Percentiles rank a stretch among this genome's conserved stretches.
These are phyloP conservation scores for Sclerotiophoma versabilis DNA, from an alignment of 2,329 filamentous ascomycete species.

Conservation along the genomic window DNA sequence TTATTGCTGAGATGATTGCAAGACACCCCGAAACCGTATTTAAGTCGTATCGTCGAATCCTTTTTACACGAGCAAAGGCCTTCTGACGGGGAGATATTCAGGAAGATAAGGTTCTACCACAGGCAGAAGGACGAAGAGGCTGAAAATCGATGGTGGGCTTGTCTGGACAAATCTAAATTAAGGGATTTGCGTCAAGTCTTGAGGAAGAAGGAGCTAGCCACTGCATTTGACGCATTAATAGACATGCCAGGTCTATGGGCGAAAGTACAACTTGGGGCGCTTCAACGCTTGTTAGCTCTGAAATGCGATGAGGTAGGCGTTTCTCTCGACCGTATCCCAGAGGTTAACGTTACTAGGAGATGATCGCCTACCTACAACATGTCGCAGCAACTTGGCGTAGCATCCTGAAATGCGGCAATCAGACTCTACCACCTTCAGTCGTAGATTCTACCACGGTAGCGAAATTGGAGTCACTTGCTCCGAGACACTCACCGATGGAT, in stretches of 20 bases:
- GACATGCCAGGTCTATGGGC: slow-evolving; percentile 30
- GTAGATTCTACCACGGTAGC: slow-evolving; percentile 16
- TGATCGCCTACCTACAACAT: slow-evolving; percentile 24
- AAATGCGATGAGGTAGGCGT: slow-evolving; percentile 28
- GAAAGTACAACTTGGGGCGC: slow-evolving; percentile 26
- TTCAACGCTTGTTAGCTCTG: slow-evolving; percentile 27
- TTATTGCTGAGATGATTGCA: no score
- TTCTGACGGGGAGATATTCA: slow-evolving; percentile 29
- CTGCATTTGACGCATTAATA: slow-evolving; percentile 25
- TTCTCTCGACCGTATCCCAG: background rate
- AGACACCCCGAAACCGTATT: slow-evolving; percentile 15
- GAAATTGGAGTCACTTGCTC: slow-evolving; percentile 17
- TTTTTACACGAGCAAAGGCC: slow-evolving; percentile 25
- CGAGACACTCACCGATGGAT: slow-evolving; percentile 13
- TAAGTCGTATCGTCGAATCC: slow-evolving; percentile 19
- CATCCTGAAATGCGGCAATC: slow-evolving; percentile 16
- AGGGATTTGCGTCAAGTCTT: slow-evolving; percentile 29
- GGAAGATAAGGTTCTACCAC: slow-evolving; percentile 29
- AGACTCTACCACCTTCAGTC: slow-evolving; percentile 5
- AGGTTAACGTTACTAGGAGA: slow-evolving; percentile 18
- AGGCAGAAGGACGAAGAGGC: slow-evolving; percentile 13
- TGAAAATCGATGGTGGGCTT: slow-evolving; percentile 26
- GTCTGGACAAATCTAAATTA: slow-evolving; percentile 25
- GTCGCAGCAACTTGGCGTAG: slow-evolving; percentile 13
- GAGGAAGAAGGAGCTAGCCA: slow-evolving; percentile 13